These are phyloP conservation scores for Trichophyton schoenleinii DNA, from an alignment of 2,329 filamentous ascomycete species.

Conservation along the genomic window DNA sequence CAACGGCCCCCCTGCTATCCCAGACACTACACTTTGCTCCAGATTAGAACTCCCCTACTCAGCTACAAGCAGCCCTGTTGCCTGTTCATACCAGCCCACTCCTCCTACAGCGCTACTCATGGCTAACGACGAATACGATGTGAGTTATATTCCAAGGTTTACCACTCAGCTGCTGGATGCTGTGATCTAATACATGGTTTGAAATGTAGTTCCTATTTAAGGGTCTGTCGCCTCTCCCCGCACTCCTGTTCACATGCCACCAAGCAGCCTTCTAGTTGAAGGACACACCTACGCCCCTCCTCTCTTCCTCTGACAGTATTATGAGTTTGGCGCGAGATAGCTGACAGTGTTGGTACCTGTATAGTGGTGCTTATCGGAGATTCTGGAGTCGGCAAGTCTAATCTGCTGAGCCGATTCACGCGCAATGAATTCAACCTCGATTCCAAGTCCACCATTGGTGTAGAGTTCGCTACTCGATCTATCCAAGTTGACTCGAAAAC, in stretches of 20 bases:
- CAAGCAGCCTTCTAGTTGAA: not conserved
- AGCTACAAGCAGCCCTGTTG: not conserved
- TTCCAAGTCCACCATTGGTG: constrained; percentile 98
- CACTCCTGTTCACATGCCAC: not conserved
- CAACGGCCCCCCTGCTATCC: not conserved
- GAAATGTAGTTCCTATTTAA: constrained; percentile 89
- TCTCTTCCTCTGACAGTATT: not conserved
- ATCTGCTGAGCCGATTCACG: constrained; percentile 97
- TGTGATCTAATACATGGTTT: not conserved
- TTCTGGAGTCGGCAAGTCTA: constrained; percentile 98
- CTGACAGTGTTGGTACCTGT: constrained; percentile 9
- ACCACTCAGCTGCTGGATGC: constrained; percentile 19
- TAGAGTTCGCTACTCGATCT: constrained; percentile 96
- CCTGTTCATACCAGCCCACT: not conserved
- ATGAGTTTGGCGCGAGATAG: not conserved
- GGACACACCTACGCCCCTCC: not conserved
- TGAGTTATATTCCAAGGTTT: constrained; percentile 41
- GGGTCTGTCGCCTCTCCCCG: constrained; percentile 43
- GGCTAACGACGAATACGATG: constrained; percentile 99
- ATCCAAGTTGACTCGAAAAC: constrained; percentile 99
- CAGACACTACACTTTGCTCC: not conserved
- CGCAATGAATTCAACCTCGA: constrained; percentile 99
- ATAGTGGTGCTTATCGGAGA: constrained; percentile 97
- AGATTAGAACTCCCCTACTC: not conserved
- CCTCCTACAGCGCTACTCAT: constrained; percentile 40